phyloP scores from a whole-genome alignment of 2,329 filamentous ascomycete genomes.

The Trichoderma cornu-damae region DNA sequence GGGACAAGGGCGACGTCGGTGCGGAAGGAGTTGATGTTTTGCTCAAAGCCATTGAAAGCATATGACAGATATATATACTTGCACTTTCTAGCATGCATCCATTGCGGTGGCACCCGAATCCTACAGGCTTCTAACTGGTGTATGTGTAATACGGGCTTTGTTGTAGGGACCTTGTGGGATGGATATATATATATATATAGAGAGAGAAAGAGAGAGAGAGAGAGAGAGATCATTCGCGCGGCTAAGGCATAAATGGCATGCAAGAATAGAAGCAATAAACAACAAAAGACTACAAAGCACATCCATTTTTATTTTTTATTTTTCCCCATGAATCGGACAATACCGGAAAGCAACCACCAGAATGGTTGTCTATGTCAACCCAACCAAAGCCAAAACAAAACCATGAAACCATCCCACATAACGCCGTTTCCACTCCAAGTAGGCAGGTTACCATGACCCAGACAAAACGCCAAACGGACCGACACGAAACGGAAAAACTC shows the following conservation, averaged over 20 bases:
- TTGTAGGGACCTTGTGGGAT: background rate
- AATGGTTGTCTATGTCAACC: background rate
- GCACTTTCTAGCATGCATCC: background rate
- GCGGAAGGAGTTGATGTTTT: slow-evolving; percentile 55
- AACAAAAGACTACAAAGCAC: background rate
- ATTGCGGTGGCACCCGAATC: background rate
- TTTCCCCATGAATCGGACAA: background rate
- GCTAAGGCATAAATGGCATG: background rate
- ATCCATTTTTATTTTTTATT: too few relatives aligned
- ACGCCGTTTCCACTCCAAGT: background rate
- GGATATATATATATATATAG: background rate
- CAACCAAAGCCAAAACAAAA: background rate
- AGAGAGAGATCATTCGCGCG: background rate
- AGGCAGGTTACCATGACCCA: background rate
- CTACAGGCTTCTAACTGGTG: background rate
- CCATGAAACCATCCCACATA: background rate
- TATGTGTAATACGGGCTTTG: slow-evolving; percentile 13
- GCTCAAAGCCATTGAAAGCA: slow-evolving; percentile 53
- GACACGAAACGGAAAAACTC: background rate
- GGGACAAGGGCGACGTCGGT: slow-evolving; percentile 48
- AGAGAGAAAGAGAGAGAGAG: too few relatives aligned
- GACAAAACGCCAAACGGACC: background rate
- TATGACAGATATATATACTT: slow-evolving; percentile 43
- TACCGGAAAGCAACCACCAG: background rate
- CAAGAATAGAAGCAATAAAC: slow-evolving; percentile 1